Evolutionary conservation across 495 filamentous ascomycete species (phyloP), one percentile per base, ranked within the genome.

Genomic region (Talaromyces thailandensis): DNA sequence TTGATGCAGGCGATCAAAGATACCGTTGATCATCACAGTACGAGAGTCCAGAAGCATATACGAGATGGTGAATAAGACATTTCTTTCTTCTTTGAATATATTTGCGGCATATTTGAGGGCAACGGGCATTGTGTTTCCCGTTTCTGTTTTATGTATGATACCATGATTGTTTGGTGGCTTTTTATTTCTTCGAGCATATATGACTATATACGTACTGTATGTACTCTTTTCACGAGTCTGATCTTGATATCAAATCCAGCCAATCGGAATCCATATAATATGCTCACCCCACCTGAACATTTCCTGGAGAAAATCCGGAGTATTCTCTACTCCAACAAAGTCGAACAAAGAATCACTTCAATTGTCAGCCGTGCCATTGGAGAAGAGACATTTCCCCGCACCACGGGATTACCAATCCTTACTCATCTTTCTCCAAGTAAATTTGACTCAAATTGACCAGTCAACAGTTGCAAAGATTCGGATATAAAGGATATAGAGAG

Each of bases 1-100:
- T 58, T 80, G 48, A 77, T 76, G 73, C 77, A 79, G 66, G 77
- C 77, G 21, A 80, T 80, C 32, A 60, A 73, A 9, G 77, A 80
- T 55, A 80, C 77, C 3, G 74, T 78, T 1, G 75, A 78, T 57
- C 76, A 78, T 55, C 76, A 77, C 56, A 63, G 70, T 4, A 57
- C 55, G 29, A 31, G 55, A 23, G 55, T 31, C 11, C 55, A 57
- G 24, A 57, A 28, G 51, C 23, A 55, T 8, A 14, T 28, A 28
- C 51, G 51, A 26, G 51, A 55, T 6, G 26, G 26, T 55, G 51
- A 26, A 55, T 55, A 55, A 16, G 23, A 28, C 51, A 12, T 26
- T 55, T 21, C 3, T 9, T 52, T 23, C 4, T 28, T 26, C 9
- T 25, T 11, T 55, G 23, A 4, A 28, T 55, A 55, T 28, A 48